phyloP scores from a whole-genome alignment of 129 eudicot genomes.

The Rutidosis leptorrhynchoides region DNA sequence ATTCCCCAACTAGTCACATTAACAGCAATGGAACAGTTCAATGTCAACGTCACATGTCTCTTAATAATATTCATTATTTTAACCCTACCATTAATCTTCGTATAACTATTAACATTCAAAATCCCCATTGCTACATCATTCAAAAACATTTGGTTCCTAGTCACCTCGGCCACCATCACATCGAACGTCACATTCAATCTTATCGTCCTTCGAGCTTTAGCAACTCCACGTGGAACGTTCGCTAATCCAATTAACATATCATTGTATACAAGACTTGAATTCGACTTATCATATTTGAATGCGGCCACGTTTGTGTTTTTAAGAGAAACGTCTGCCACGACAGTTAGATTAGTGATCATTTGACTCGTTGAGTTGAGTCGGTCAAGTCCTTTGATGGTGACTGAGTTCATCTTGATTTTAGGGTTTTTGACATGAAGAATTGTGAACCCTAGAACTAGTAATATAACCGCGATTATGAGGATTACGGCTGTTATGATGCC shows the following conservation, averaged over 20 bases:
- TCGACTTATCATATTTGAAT: constrained; percentile 34
- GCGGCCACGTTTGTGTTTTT: constrained; percentile 60
- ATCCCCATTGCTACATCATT: constrained; percentile 32
- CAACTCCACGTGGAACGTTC: constrained; percentile 32
- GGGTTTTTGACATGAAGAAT: constrained; percentile 49
- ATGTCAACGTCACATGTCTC: constrained; percentile 34
- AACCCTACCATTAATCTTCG: constrained; percentile 40
- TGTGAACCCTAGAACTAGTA: constrained; percentile 46
- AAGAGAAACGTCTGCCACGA: constrained; percentile 47
- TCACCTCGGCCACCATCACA: constrained; percentile 28
- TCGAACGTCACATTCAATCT: constrained; percentile 36
- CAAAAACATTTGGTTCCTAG: constrained; percentile 24
- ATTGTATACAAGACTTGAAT: constrained; percentile 43
- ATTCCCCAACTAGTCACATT: constrained; percentile 27
- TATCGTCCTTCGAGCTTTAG: constrained; percentile 40
- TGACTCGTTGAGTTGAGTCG: not conserved
- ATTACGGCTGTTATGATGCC: constrained; percentile 48
- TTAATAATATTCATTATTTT: constrained; percentile 35
- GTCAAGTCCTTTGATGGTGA: constrained; percentile 33
- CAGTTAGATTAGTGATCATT: constrained; percentile 25
- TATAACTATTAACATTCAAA: constrained; percentile 33
- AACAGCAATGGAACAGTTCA: constrained; percentile 49
- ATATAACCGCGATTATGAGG: constrained; percentile 33
- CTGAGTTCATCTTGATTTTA: constrained; percentile 36
- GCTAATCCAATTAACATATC: constrained; percentile 43